phyloP scores from a whole-genome alignment of 129 eudicot genomes.

The Oenanthe sinensis region DNA sequence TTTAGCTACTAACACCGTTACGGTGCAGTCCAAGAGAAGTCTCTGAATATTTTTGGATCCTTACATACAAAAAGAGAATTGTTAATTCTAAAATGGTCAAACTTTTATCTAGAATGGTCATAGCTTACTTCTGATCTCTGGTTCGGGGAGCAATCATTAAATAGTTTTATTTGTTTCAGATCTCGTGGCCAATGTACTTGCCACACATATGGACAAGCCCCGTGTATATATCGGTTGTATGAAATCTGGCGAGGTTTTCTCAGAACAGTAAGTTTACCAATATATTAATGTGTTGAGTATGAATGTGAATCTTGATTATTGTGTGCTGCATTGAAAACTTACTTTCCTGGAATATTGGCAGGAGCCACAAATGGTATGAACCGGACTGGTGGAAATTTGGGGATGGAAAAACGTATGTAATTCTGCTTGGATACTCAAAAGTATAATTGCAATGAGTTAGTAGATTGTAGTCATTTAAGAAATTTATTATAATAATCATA shows the following conservation, averaged over 20 bases:
- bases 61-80: not conserved
- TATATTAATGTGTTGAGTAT: not conserved
- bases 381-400: conserved; percentile 99
- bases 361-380: conserved; percentile 92
- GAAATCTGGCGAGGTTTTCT: conserved; percentile 98
- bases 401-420: conserved; percentile 83
- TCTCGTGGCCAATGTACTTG: conserved; percentile 66
- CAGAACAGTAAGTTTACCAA: conserved; percentile 63
- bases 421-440: not conserved
- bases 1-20: not conserved
- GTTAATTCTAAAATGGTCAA: not conserved
- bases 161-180: conserved; percentile 32
- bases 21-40: not conserved
- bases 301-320: not conserved
- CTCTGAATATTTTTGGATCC: not conserved
- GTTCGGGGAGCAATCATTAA: not conserved
- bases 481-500: not conserved
- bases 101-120: not conserved
- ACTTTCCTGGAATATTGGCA: conserved; percentile 34
- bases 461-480: not conserved
- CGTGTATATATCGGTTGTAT: conserved; percentile 94
- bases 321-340: conserved; percentile 8
- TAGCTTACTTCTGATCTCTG: not conserved
- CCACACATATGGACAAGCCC: conserved; percentile 63
- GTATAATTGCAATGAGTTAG: not conserved